Evolutionary conservation across 768 basidiomycete species (phyloP).

Genomic region (Pluteus cervinus): DNA sequence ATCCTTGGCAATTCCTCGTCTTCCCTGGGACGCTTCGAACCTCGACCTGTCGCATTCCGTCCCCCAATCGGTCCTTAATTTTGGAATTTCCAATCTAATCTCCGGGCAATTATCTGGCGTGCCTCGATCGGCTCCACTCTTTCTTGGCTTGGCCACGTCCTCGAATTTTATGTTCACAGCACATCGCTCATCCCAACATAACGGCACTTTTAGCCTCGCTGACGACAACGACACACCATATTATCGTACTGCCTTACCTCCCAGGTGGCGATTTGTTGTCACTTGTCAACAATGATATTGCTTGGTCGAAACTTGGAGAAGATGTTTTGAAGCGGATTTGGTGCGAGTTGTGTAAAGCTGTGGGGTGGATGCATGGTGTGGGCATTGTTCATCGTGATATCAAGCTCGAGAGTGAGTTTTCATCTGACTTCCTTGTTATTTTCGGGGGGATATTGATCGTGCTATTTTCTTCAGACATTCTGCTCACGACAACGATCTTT

Average conservation of each 20-base stretch:
- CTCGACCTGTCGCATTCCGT: no score
- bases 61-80: no score
- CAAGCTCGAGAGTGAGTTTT: constrained; percentile 64
- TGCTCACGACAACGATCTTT: constrained; percentile 49
- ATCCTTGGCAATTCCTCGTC: no score
- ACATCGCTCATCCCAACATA: constrained; percentile 78
- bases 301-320: constrained; percentile 38
- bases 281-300: constrained; percentile 53
- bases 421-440: no score
- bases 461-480: constrained; percentile 61
- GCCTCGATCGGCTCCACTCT: not conserved
- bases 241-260: constrained; percentile 72
- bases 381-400: constrained; percentile 87
- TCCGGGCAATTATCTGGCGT: no score
- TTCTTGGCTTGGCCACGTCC: not conserved
- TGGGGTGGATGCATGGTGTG: constrained; percentile 84
- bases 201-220: constrained; percentile 67
- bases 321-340: constrained; percentile 62
- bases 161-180: constrained; percentile 31
- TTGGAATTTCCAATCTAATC: no score
- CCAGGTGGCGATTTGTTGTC: constrained; percentile 80
- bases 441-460: no score
- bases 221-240: constrained; percentile 66
- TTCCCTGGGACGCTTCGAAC: no score
- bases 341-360: constrained; percentile 69